Base-by-base conservation (phyloP, 805 yeast species). In the Candida insectalens region DNA sequence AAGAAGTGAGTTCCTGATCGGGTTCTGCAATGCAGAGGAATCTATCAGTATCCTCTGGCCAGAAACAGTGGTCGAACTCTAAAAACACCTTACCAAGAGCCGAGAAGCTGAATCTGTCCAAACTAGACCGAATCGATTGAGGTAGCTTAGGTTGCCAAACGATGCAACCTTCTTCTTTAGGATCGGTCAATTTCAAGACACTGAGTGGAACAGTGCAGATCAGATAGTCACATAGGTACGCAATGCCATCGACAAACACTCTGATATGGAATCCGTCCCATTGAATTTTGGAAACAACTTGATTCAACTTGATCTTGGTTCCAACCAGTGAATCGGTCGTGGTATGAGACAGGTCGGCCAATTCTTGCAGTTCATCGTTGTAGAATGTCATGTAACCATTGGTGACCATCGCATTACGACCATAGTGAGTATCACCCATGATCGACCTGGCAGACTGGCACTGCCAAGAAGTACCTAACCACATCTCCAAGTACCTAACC, bases 391-490 rank as follows among this genome's bases (percentile, higher is more conserved):
- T 65, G 51, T 75, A 79, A 2, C 83, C 83, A 44, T 70, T 68
- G 29, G 63, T 49, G 30, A 78, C 77, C 47, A 74, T 64, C 1
- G 85, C 77, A 51, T 85, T 76, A 44, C 95, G 65, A 4, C 95
- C 95, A 30, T 68, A 67, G 43, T 72, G 76, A 28, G 66, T 77
- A 57, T 74, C 47, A 2, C 37, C 25, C 18, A 31, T 18, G 18
- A 50, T 39, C 39, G 70, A 71, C 41, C 75, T 71, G 2, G 78
- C 78, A 47, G 92, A 78, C 30, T 78, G 58, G 18, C 53, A 56
- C 19, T 69, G 71, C 75, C 85, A 75, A 21, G 77, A 65, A 16
- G 78, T 63, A 1, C 94, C 96, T 48, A 74, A 75, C 89, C 94
- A 85, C 33, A 81, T 57, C 52, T 85, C 96, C 21, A 42, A 35